Evolutionary conservation across 208 protist genomes (phyloP).

Genomic region (Acanthamoeba lenticulata): DNA sequence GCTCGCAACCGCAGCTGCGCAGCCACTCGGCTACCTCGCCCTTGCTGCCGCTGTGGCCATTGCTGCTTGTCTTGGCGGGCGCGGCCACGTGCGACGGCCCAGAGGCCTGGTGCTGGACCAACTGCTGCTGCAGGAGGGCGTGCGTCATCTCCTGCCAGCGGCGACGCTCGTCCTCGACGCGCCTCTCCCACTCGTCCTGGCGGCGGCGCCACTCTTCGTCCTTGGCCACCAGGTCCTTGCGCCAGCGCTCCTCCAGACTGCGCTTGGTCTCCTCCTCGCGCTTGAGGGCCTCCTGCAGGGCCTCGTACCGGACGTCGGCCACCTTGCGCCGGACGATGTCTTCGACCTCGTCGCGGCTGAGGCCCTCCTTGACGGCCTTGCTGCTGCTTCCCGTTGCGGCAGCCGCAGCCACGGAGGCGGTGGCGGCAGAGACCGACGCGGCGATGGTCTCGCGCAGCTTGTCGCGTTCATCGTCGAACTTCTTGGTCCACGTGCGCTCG

Average conservation of each 20-base stretch:
- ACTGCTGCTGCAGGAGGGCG: conserved; percentile 35
- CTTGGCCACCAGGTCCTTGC: background rate
- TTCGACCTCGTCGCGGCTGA: conserved; percentile 37
- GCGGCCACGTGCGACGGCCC: background rate
- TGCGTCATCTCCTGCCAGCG: conserved; percentile 24
- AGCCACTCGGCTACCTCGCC: conserved; percentile 22
- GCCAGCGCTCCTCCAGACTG: conserved; percentile 37
- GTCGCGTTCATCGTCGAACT: conserved; percentile 43
- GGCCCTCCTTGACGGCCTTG: background rate
- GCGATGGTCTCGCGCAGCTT: conserved; percentile 34
- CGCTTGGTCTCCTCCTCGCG: conserved; percentile 54
- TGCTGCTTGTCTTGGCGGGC: background rate
- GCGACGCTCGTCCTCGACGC: conserved; percentile 35
- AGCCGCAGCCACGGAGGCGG: background rate
- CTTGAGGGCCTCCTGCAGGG: conserved; percentile 40
- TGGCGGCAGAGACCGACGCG: background rate
- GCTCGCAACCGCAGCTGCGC: conserved; percentile 1
- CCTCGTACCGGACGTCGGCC: conserved; percentile 23
- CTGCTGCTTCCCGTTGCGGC: background rate
- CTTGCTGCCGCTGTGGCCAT: background rate
- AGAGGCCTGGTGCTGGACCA: background rate
- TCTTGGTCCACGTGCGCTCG: background rate
- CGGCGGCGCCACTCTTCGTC: conserved; percentile 42
- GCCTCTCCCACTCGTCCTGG: conserved; percentile 19
- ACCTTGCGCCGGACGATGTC: conserved; percentile 45